These are phyloP conservation scores for Cicer judaicum DNA, from an alignment of 306 rosid genomes.

Conservation along the genomic window DNA sequence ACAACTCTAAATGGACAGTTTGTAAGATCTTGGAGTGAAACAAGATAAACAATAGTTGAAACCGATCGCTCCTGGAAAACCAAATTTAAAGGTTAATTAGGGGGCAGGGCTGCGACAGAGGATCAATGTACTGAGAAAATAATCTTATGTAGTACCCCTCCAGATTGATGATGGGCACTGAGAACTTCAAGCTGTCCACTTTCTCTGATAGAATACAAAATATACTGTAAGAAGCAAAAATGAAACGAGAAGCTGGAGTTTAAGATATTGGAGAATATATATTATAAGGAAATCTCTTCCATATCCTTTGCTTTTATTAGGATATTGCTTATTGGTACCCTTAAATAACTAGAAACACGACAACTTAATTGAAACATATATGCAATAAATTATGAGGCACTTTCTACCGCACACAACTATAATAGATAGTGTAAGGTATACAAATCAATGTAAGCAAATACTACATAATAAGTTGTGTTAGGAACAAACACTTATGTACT, in stretches of 20 bases:
- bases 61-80: slow-evolving; percentile 82
- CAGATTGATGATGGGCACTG: slow-evolving; percentile 97
- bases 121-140: slow-evolving; percentile 34
- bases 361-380: slow-evolving; percentile 12
- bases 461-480: not conserved
- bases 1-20: slow-evolving; percentile 97
- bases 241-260: not conserved
- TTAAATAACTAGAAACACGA: not conserved
- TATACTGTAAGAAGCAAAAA: slow-evolving; percentile 27
- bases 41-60: slow-evolving; percentile 95
- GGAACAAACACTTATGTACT: not conserved
- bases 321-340: not conserved
- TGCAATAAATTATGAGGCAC: not conserved
- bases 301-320: not conserved
- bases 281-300: not conserved
- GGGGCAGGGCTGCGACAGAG: not conserved
- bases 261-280: slow-evolving; percentile 10
- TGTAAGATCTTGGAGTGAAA: slow-evolving; percentile 96
- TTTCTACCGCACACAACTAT: not conserved
- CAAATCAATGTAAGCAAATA: not conserved
- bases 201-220: slow-evolving; percentile 59
- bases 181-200: slow-evolving; percentile 80
- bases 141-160: slow-evolving; percentile 73
- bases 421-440: not conserved
- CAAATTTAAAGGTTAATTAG: slow-evolving; percentile 34